phyloP scores from a whole-genome alignment of 2,329 filamentous ascomycete genomes.

The Rugonectria rugulosa region DNA sequence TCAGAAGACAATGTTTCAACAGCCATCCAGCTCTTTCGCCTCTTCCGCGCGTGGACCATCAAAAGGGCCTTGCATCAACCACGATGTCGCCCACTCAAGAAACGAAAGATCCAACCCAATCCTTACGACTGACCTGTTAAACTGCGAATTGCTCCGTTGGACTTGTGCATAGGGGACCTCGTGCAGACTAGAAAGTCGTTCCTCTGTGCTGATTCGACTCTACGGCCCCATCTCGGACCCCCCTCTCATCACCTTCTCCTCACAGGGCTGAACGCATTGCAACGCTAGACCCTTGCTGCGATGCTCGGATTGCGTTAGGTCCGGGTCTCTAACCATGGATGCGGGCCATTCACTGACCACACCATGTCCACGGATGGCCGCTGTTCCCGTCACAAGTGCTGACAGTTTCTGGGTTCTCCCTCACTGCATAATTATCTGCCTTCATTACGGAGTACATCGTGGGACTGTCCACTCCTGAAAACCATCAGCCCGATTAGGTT shows the following conservation, averaged over 20 bases:
- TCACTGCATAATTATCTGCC: slow-evolving; percentile 4
- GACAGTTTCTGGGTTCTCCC: slow-evolving; percentile 9
- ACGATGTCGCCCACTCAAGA: not conserved
- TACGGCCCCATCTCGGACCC: slow-evolving; percentile 18
- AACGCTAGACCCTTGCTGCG: not conserved
- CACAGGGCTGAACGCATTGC: slow-evolving; percentile 27
- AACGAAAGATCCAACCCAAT: slow-evolving; percentile 16
- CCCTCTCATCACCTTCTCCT: slow-evolving; percentile 15
- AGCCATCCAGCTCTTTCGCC: not conserved
- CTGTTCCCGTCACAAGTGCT: slow-evolving; percentile 10
- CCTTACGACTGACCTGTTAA: not conserved
- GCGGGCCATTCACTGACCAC: slow-evolving; percentile 5
- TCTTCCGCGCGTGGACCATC: not conserved
- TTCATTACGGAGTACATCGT: slow-evolving; percentile 11
- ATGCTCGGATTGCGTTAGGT: slow-evolving; percentile 13
- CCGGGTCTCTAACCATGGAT: slow-evolving; percentile 13
- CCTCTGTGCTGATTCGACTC: slow-evolving; percentile 22
- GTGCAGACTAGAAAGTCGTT: slow-evolving; percentile 8
- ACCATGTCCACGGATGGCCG: slow-evolving; percentile 12
- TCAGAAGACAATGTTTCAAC: not conserved
- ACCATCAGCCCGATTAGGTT: slow-evolving; percentile 10
- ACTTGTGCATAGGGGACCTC: slow-evolving; percentile 7
- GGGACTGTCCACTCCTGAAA: slow-evolving; percentile 12
- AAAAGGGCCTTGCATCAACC: slow-evolving; percentile 7
- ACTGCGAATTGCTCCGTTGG: slow-evolving; percentile 4